phyloP scores from a whole-genome alignment of 2,329 filamentous ascomycete genomes.

The Capronia coronata region DNA sequence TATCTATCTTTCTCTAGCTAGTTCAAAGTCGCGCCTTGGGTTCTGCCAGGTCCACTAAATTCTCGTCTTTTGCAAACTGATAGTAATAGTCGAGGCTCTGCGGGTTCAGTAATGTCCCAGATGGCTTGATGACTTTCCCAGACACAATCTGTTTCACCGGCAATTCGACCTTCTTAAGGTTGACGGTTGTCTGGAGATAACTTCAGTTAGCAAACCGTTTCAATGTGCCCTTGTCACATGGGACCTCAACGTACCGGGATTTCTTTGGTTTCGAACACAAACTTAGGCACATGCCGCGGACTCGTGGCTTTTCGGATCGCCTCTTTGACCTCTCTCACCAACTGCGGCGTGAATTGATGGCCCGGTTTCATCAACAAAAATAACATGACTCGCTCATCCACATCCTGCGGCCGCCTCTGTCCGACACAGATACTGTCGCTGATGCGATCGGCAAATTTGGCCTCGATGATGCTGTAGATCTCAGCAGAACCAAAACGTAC shows the following conservation, averaged over 20 bases:
- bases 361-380: constrained; percentile 58
- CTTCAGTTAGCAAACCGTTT: constrained; percentile 1
- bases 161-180: constrained; percentile 77
- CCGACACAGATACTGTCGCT: constrained; percentile 74
- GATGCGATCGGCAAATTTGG: constrained; percentile 55
- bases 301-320: constrained; percentile 62
- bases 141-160: constrained; percentile 80
- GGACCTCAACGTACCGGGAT: constrained; percentile 54
- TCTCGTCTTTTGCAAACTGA: constrained; percentile 66
- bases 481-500: constrained; percentile 90
- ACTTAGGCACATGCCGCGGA: constrained; percentile 69
- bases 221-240: neutral
- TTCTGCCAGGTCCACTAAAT: constrained; percentile 32
- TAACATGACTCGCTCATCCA: constrained; percentile 54
- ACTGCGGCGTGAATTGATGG: constrained; percentile 45
- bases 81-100: constrained; percentile 72
- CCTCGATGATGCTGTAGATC: constrained; percentile 80
- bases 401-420: constrained; percentile 58
- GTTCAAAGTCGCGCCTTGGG: constrained; percentile 20
- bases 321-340: constrained; percentile 56
- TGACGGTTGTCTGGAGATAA: constrained; percentile 61
- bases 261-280: constrained; percentile 71
- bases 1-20: neutral
- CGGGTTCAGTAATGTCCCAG: constrained; percentile 70
- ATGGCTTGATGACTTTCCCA: constrained; percentile 65